A percentile compares a stretch with the other conserved stretches of the same genome.
Conservation (phyloP, 2,329 filamentous ascomycete genomes). For the Trichoderma sp. region DNA sequence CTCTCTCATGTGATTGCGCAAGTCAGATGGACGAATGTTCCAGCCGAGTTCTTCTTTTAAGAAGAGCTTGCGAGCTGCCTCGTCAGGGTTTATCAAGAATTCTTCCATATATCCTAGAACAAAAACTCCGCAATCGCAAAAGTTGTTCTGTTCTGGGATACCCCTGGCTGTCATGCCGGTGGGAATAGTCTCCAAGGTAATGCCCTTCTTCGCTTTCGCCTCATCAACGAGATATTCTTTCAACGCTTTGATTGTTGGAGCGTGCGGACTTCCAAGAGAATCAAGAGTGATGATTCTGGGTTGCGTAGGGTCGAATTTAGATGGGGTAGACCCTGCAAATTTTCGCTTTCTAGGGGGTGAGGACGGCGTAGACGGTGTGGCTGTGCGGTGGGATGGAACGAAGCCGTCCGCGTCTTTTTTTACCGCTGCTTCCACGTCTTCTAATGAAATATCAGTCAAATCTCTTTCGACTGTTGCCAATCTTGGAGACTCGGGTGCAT, state of each 20-base stretch:
- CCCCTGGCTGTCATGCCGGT: constrained; percentile 67
- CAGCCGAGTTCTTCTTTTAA: constrained; percentile 54
- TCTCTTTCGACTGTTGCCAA: constrained; percentile 29
- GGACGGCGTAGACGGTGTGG: neutral
- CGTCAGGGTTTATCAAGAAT: constrained; percentile 74
- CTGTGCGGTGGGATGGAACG: neutral
- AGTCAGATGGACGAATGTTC: constrained; percentile 57
- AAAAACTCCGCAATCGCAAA: constrained; percentile 86
- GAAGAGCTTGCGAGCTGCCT: constrained; percentile 68
- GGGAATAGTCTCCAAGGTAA: constrained; percentile 42
- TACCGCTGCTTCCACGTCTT: constrained; percentile 22
- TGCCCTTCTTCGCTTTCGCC: constrained; percentile 60
- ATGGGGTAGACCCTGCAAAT: constrained; percentile 27
- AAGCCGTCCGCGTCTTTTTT: constrained; percentile 10
- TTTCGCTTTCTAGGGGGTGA: constrained; percentile 25
- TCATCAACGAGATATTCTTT: constrained; percentile 78
- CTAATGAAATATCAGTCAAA: constrained; percentile 32
- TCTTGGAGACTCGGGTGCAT: constrained; percentile 21
- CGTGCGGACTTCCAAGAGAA: constrained; percentile 70
- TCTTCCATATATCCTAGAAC: constrained; percentile 81
- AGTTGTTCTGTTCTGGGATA: constrained; percentile 81
- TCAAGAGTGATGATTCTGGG: constrained; percentile 84
- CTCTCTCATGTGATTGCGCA: constrained; percentile 67
- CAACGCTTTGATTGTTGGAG: constrained; percentile 64
- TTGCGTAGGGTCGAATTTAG: constrained; percentile 47